Percentiles rank a stretch among this genome's conserved stretches.
These are phyloP conservation scores for Penicillium waksmanii DNA, from an alignment of 495 filamentous ascomycete genomes.

Conservation along the genomic window DNA sequence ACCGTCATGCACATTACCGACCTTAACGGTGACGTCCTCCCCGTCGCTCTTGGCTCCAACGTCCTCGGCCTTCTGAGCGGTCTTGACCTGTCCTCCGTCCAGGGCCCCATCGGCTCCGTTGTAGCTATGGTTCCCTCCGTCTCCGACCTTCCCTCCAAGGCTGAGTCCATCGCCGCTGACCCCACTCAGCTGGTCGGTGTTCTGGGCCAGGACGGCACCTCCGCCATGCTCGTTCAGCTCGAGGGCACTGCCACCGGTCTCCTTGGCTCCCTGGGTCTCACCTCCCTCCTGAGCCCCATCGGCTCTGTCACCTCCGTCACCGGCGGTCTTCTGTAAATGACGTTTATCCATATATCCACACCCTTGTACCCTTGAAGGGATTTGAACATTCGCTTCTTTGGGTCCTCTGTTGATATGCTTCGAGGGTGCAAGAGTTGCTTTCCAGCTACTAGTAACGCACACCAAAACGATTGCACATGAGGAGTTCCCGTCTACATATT, in stretches of 20 bases:
- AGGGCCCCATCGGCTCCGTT: constrained; percentile 25
- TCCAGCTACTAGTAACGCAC: constrained; percentile 11
- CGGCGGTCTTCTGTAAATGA: constrained; percentile 22
- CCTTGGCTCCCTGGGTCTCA: constrained; percentile 28
- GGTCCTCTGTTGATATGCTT: constrained; percentile 19
- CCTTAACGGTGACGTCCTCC: constrained; percentile 18
- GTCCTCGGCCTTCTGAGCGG: constrained; percentile 19
- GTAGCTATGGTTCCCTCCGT: constrained; percentile 17
- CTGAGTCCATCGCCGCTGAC: constrained; percentile 17
- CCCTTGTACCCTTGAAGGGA: constrained; percentile 20
- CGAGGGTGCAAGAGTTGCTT: constrained; percentile 16
- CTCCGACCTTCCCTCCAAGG: constrained; percentile 13
- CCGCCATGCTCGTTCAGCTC: constrained; percentile 29
- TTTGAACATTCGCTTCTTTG: constrained; percentile 28
- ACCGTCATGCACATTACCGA: constrained; percentile 22
- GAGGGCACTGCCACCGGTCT: constrained; percentile 21
- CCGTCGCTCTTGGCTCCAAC: constrained; percentile 20
- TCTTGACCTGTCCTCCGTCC: constrained; percentile 21
- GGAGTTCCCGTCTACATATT: constrained; percentile 22
- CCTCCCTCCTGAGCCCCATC: constrained; percentile 17
- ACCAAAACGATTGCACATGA: constrained; percentile 27
- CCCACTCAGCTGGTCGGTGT: constrained; percentile 26
- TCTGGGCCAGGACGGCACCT: constrained; percentile 20
- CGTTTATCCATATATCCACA: constrained; percentile 1
- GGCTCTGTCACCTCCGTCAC: constrained; percentile 28